Evolutionary conservation across 2,329 filamentous ascomycete species (phyloP), one percentile per base, ranked within the genome.

Genomic region (Seiridium unicorne): DNA sequence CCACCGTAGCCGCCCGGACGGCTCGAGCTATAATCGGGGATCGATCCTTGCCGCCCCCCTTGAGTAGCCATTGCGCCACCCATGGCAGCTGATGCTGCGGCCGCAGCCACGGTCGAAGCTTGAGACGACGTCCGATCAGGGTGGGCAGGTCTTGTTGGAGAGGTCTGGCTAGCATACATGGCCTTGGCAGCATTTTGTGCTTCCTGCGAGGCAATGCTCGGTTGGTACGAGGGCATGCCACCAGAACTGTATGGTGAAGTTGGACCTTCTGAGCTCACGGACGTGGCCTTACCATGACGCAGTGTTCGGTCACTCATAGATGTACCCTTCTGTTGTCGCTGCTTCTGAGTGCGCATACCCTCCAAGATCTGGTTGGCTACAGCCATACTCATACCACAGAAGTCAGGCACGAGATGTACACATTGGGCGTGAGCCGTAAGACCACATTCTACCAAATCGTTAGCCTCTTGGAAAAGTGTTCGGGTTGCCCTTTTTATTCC

Each of bases 331-430:
- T 81, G 81, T 76, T 90, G 82, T 61, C 87, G 84, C 71, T 88
- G 86, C 77, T 93, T 96, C 61, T 90, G 89, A 55, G 87, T 88
- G 70, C 92, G 87, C 67, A 97, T 91, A 55, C 93, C 92, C 64
- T 93, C 89, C 58, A 98, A 76, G 65, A 99, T 97, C 71, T 96
- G 88, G 74, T 97, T 98, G 48, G 95, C 95, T 44, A 92, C 91
- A 60, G 95, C 91, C 95, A 98, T 98, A 35, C 93, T 96, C 93
- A 99, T 99, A 68, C 95, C 95, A 74, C 95, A 99, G 78, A 99
- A 99, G 74, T 99, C 95, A 26, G 95, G 95, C 38, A 99, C 94
- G 66, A 99, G 86, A 76, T 99, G 95, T 26, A 93, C 91, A 76
- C 95, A 99, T 61, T 90, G 85, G 26, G 92, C 89, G 76, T 99